Percentiles rank a stretch among this genome's conserved stretches.
Conservation (phyloP, 768 basidiomycete species). For the Collybia nuda region DNA sequence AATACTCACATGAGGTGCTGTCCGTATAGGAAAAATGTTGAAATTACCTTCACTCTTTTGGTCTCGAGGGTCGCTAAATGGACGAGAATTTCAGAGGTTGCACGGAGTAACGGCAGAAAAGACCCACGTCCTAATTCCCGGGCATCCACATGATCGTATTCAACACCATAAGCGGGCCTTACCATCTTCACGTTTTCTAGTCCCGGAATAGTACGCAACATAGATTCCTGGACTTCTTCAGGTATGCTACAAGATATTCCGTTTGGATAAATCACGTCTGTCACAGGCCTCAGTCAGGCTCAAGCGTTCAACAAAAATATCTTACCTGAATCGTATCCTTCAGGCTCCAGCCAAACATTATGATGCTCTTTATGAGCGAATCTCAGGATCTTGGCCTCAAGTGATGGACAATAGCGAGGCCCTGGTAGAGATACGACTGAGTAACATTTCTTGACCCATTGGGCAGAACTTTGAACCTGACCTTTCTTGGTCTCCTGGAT, state of each 20-base stretch:
- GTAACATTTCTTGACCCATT: neutral
- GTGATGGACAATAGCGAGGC: constrained; percentile 88
- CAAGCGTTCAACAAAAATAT: neutral
- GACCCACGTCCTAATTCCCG: constrained; percentile 71
- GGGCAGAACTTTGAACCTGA: constrained; percentile 15
- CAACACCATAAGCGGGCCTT: constrained; percentile 87
- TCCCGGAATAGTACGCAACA: constrained; percentile 85
- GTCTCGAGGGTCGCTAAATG: constrained; percentile 79
- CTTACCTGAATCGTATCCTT: constrained; percentile 84
- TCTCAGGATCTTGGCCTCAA: constrained; percentile 83
- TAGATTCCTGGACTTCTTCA: constrained; percentile 77
- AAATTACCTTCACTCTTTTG: constrained; percentile 68
- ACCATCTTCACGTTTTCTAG: constrained; percentile 84
- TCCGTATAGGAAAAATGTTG: neutral
- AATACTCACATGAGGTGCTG: too few relatives aligned
- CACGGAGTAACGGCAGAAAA: too few relatives aligned
- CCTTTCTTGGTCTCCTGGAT: constrained; percentile 90
- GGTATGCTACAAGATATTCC: constrained; percentile 88
- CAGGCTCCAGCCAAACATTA: constrained; percentile 87
- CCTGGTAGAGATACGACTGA: constrained; percentile 38
- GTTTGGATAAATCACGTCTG: constrained; percentile 88
- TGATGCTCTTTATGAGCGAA: constrained; percentile 74
- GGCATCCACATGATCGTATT: constrained; percentile 90
- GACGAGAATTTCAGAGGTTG: neutral
- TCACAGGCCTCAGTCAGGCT: neutral